phyloP scores from a whole-genome alignment of 208 protist genomes.

The Acanthamoeba divionensis region DNA sequence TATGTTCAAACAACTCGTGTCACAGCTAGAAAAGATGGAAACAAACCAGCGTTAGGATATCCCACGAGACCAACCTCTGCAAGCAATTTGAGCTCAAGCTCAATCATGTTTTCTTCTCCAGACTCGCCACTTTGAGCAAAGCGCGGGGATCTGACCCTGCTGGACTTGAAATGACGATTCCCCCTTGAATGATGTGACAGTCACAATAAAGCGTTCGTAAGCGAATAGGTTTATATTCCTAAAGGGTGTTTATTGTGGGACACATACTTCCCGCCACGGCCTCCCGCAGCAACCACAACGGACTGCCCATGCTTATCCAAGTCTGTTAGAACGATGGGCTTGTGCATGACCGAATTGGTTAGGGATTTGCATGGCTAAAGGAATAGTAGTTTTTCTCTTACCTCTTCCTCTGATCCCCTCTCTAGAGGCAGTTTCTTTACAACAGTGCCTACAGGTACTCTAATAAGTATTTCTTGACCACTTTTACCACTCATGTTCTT shows the following conservation, averaged over 20 bases:
- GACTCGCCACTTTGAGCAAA: slow-evolving; percentile 51
- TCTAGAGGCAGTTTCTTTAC: not conserved
- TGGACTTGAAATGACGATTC: not conserved
- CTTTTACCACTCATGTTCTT: not conserved
- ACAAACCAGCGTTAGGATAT: slow-evolving; percentile 80
- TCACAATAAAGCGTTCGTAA: no score
- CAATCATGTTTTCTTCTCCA: slow-evolving; percentile 58
- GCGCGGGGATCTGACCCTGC: not conserved
- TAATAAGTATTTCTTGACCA: not conserved
- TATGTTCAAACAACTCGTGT: not conserved
- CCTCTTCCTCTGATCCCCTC: not conserved
- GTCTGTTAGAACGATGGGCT: not conserved
- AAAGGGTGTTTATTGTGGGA: not conserved
- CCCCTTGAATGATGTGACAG: not conserved
- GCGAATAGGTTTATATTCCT: no score
- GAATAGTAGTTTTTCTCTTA: not conserved
- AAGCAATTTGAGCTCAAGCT: slow-evolving; percentile 78
- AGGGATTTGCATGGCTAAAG: not conserved
- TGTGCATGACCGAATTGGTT: not conserved
- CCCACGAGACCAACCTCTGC: slow-evolving; percentile 82
- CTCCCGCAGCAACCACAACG: not conserved
- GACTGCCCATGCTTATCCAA: not conserved
- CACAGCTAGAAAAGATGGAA: slow-evolving; percentile 39
- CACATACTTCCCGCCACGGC: not conserved
- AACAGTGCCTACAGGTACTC: not conserved